Evolutionary conservation across 2,329 filamentous ascomycete species (phyloP).

Genomic region (Diaporthe helianthi): DNA sequence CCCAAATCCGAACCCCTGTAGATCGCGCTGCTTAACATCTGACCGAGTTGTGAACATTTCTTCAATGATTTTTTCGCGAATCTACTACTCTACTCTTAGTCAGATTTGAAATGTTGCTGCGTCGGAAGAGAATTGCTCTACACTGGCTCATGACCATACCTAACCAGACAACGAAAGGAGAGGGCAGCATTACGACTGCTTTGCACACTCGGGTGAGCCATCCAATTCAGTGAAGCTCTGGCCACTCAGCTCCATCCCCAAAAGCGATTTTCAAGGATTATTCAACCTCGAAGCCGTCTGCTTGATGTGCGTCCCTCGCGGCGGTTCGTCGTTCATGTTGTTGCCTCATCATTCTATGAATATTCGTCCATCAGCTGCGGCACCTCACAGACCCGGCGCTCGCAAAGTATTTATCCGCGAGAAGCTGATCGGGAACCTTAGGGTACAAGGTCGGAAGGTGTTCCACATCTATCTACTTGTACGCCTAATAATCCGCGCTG

Average conservation of each 20-base stretch:
- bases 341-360: slow-evolving; percentile 23
- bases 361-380: slow-evolving; percentile 37
- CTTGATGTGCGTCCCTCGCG: neutral
- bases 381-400: slow-evolving; percentile 37
- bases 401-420: slow-evolving; percentile 23
- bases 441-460: slow-evolving; percentile 16
- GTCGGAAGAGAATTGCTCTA: neutral
- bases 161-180: no score
- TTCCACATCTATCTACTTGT: slow-evolving; percentile 28
- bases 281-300: neutral
- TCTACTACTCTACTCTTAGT: no score
- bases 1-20: no score
- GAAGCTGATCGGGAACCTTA: neutral
- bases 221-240: neutral
- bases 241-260: neutral
- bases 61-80: neutral
- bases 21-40: no score
- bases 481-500: slow-evolving; percentile 51
- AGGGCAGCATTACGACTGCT: neutral
- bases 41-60: no score
- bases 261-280: neutral
- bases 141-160: neutral
- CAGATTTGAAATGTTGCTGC: neutral
- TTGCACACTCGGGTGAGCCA: neutral
- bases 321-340: neutral